Evolutionary conservation across 2,329 filamentous ascomycete species (phyloP).

Genomic region (Colletotrichum caudatum): DNA sequence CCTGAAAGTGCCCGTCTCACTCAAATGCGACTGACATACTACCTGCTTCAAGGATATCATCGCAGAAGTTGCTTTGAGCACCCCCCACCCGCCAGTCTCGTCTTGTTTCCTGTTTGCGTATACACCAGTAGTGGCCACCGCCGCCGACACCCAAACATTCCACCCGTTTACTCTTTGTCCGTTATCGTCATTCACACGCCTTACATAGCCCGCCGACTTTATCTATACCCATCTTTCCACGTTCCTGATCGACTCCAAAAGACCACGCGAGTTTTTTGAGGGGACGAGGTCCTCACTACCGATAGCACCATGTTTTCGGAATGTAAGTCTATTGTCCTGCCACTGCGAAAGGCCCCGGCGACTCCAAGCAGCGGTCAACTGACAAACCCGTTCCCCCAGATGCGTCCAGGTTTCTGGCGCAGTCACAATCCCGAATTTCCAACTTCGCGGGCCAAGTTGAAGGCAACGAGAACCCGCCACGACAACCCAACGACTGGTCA

Average conservation of each 20-base stretch:
- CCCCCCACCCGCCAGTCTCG: background rate
- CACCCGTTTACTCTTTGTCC: conserved; percentile 33
- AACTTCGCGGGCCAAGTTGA: conserved; percentile 72
- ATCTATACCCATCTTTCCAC: conserved; percentile 28
- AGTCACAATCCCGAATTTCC: conserved; percentile 92
- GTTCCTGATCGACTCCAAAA: conserved; percentile 16
- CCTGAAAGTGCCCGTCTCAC: background rate
- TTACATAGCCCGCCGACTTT: conserved; percentile 25
- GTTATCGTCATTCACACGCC: conserved; percentile 33
- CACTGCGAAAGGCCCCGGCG: conserved; percentile 41
- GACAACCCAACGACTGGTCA: conserved; percentile 53
- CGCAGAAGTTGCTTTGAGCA: background rate
- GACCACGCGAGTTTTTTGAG: conserved; percentile 30
- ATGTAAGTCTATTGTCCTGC: conserved; percentile 71
- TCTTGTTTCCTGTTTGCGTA: conserved; percentile 37
- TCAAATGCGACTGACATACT: conserved; percentile 6
- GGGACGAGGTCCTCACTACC: conserved; percentile 41
- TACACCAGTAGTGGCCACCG: conserved; percentile 24
- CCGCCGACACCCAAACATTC: conserved; percentile 38
- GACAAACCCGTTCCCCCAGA: conserved; percentile 65
- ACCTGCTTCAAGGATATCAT: conserved; percentile 1
- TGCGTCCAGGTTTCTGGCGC: conserved; percentile 94
- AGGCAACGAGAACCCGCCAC: conserved; percentile 53
- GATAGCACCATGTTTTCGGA: conserved; percentile 71
- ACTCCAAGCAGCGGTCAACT: conserved; percentile 20